Percentiles rank a stretch among this genome's conserved stretches.
phyloP scores from a whole-genome alignment of 2,329 filamentous ascomycete genomes.

The Pseudogymnoascus sp. region DNA sequence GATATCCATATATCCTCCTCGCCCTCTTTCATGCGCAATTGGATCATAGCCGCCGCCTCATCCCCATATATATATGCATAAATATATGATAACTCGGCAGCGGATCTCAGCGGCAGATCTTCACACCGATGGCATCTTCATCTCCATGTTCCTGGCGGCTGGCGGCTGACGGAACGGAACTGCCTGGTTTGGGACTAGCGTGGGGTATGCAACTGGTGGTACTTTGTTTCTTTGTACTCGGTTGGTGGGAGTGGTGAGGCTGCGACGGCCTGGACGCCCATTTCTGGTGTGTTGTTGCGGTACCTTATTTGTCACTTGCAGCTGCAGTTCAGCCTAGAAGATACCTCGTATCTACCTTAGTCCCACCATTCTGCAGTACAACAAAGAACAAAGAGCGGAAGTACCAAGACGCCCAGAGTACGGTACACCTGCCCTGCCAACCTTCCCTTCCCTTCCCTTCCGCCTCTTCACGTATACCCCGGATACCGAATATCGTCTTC shows the following conservation, averaged over 20 bases:
- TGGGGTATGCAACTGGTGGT: neutral
- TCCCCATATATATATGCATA: neutral
- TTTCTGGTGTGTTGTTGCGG: neutral
- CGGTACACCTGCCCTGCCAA: neutral
- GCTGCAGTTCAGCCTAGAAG: no score
- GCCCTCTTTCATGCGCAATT: neutral
- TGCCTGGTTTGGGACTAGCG: constrained; percentile 1
- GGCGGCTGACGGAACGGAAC: neutral
- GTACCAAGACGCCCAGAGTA: neutral
- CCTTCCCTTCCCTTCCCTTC: constrained; percentile 7
- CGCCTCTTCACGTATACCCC: constrained; percentile 2
- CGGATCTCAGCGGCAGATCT: constrained; percentile 5
- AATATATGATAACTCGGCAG: neutral
- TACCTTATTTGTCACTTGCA: neutral
- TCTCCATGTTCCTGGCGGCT: constrained; percentile 5
- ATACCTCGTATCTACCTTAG: neutral
- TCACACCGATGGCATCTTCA: constrained; percentile 1
- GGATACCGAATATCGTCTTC: constrained; percentile 4
- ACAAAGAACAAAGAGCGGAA: neutral
- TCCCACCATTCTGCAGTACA: neutral
- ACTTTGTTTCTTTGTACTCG: neutral
- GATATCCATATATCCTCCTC: neutral
- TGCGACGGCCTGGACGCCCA: neutral
- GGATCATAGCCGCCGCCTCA: neutral
- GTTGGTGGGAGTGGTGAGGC: neutral